phyloP scores from a whole-genome alignment of 2,329 filamentous ascomycete species.

The Cladorrhinum sp. region DNA sequence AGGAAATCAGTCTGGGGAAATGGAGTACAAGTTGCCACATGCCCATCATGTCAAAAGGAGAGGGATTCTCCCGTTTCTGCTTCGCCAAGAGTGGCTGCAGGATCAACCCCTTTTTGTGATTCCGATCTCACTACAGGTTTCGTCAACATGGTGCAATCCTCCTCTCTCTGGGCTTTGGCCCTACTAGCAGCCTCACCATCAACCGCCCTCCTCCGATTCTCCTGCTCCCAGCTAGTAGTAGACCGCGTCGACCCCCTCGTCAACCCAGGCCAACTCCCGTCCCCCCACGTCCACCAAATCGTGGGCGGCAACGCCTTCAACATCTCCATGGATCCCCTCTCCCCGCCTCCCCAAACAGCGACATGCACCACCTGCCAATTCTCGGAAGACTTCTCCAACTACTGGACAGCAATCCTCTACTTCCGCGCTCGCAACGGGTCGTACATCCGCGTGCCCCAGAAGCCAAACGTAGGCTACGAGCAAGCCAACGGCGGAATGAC shows the following conservation, averaged over 20 bases:
- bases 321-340: constrained; percentile 34
- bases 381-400: constrained; percentile 35
- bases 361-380: constrained; percentile 34
- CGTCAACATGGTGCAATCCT: constrained; percentile 12
- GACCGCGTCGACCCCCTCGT: constrained; percentile 24
- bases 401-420: constrained; percentile 30
- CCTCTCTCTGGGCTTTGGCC: constrained; percentile 7
- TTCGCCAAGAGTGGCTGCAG: neutral
- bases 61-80: neutral
- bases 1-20: neutral
- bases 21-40: neutral
- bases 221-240: constrained; percentile 23
- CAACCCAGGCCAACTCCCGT: constrained; percentile 18
- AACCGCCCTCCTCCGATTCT: constrained; percentile 21
- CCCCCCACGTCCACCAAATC: constrained; percentile 24
- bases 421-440: constrained; percentile 34
- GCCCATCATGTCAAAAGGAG: neutral
- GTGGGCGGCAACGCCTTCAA: constrained; percentile 37
- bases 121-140: neutral
- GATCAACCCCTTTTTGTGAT: neutral
- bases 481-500: constrained; percentile 33
- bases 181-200: constrained; percentile 12
- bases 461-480: constrained; percentile 34
- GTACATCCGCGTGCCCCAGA: constrained; percentile 32
- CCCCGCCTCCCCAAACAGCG: constrained; percentile 23